Evolutionary conservation across 345 rosid species (phyloP).

Genomic region (Jatropha curcas): DNA sequence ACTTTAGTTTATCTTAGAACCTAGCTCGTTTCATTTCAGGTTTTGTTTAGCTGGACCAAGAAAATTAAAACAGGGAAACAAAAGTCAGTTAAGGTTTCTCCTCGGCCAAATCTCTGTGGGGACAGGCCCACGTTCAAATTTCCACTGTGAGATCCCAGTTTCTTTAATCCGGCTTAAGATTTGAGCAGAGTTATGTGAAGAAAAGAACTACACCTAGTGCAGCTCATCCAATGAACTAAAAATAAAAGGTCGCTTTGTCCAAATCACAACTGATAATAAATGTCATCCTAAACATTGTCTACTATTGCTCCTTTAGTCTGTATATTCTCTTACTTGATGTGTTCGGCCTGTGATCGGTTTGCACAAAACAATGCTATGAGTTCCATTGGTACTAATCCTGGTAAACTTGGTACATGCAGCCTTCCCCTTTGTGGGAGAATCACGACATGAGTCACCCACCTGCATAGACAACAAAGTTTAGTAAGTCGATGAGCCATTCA

Average conservation of each 20-base stretch:
- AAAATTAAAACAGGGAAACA: too few relatives aligned
- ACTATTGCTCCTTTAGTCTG: neutral
- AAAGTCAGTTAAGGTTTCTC: too few relatives aligned
- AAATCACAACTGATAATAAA: neutral
- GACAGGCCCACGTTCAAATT: neutral
- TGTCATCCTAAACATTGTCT: neutral
- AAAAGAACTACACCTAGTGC: too few relatives aligned
- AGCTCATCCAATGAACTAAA: neutral
- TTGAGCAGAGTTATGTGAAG: too few relatives aligned
- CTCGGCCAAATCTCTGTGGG: slow-evolving; percentile 1
- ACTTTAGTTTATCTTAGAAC: too few relatives aligned
- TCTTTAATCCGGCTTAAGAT: too few relatives aligned
- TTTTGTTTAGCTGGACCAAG: too few relatives aligned
- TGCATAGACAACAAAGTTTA: slow-evolving; percentile 34
- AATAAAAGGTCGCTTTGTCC: neutral
- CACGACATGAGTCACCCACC: slow-evolving; percentile 48
- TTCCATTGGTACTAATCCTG: slow-evolving; percentile 74
- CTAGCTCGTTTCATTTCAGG: too few relatives aligned
- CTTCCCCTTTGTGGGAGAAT: slow-evolving; percentile 58
- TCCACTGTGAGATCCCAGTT: too few relatives aligned
- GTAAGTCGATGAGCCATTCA: neutral
- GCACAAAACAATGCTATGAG: slow-evolving; percentile 81
- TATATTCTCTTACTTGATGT: slow-evolving; percentile 65
- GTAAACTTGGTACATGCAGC: slow-evolving; percentile 82
- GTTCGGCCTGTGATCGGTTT: slow-evolving; percentile 93